Base-by-base conservation (phyloP, 352 stramenopile genomes). In the Globisporangium megalacanthum region DNA sequence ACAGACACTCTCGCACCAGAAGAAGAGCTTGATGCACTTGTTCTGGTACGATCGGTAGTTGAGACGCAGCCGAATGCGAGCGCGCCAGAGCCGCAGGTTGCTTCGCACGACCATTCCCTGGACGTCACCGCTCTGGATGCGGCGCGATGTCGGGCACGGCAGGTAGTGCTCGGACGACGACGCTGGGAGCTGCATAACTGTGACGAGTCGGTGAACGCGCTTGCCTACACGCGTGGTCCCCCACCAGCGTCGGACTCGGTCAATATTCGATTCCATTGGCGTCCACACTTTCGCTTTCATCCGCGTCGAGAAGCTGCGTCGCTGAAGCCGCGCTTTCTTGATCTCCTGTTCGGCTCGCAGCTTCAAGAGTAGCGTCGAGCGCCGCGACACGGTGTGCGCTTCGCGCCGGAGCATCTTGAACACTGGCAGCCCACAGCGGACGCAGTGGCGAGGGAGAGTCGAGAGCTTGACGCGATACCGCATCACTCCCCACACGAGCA, bases 11-110 rank as follows among this genome's bases (percentile, higher is more conserved):
- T 22, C 41, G 15, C 55, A 83, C 76, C 81, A 91, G 52, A 91
- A 88, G 25, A 86, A 66, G 20, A 91, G 56, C 60, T 89, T 91
- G 57, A 83, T 84, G 52, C 79, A 89, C 58, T 83, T 83, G 71
- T 91, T 89, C 52, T 85, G 68, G 62, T 87, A 91, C 25, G 75
- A 72, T 46, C 75, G 72, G 57, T 83, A 91, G 61, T 89, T 89
- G 11, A 91, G 62, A 0, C 81, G 79, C 37, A 91, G 66, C n/a
- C 73, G 79, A 15, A 89, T 67, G 15, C 81, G 81, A 20, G 78
- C 79, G 13, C 75, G 68, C 78, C 78, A 91, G 4, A 91, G 62
- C 1, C 78, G 75, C 29, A 91, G 45, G 54, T 91, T 91, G 60
- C 78, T 91, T 15, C 77, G 65, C 6, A 91, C 66, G 29, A 89